Conservation (phyloP, 495 filamentous ascomycete genomes). For the Neurospora pannonica region DNA sequence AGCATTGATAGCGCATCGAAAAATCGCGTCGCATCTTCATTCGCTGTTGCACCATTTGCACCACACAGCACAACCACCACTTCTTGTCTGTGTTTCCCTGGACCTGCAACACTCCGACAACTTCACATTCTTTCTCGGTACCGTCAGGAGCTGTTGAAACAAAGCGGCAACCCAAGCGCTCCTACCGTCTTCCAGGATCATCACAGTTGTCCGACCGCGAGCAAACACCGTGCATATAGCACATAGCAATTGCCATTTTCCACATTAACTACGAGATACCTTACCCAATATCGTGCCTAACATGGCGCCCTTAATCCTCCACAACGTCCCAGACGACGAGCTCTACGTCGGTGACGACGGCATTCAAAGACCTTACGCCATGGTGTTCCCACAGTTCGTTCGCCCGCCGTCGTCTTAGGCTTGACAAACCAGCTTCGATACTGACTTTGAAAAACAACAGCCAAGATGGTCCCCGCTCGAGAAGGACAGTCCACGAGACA, state of each 20-base stretch:
- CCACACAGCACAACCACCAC: not conserved
- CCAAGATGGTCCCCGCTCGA: constrained; percentile 30
- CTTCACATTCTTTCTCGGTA: not conserved
- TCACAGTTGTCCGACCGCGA: not conserved
- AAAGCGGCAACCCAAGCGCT: not conserved
- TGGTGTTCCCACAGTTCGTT: constrained; percentile 46
- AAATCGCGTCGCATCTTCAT: not conserved
- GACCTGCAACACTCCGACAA: not conserved
- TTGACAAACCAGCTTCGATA: not conserved
- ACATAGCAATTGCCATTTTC: not conserved
- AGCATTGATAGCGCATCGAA: not conserved
- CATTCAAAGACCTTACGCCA: constrained; percentile 44
- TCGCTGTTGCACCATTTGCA: not conserved
- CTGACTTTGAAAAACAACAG: constrained; percentile 11
- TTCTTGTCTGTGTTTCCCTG: not conserved
- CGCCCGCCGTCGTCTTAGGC: constrained; percentile 1
- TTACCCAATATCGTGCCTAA: constrained; percentile 1
- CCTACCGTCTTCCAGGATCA: not conserved
- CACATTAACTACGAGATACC: not conserved
- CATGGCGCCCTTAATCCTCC: constrained; percentile 48
- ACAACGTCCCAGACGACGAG: constrained; percentile 51
- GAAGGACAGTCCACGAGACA: constrained; percentile 37
- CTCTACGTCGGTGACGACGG: constrained; percentile 49
- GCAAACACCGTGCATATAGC: not conserved
- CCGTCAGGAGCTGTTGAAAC: not conserved